Base-by-base conservation (phyloP, 495 filamentous ascomycete species). In the Penicillium dipodomyicola region DNA sequence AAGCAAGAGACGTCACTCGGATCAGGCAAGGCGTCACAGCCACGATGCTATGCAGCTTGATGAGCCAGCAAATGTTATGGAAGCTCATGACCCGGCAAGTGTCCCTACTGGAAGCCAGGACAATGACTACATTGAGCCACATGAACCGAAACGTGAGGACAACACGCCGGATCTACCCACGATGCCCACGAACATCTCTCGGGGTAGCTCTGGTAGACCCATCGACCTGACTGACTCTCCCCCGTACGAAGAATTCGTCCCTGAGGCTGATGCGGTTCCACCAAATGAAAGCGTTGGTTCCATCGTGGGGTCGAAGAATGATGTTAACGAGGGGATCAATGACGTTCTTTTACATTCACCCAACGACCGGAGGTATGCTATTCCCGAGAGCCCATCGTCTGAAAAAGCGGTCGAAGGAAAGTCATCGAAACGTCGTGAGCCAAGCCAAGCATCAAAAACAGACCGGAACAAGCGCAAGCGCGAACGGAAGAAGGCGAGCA, bases 1-100 rank as follows among this genome's bases (percentile, higher is more conserved):
- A 46, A 57, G 49, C 37, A 65, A 67, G 48, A 52, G 29, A 41
- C 29, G 46, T 12, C 17, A 30, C 12, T 49, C 37, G 30, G 20
- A 22, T 33, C 25, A 22, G 14, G 19, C 35, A 12, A 37, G 6
- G 37, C 32, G 19, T 0, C 45, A 19, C 14, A 37, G 19, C 29
- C 30, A 37, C 19, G 32, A 49, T 14, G 12, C 19, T 2, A 2
- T 15, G 17, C 11, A 19, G 30, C 17, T 15, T 49, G 20, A 25
- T 37, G 30, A 49, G 5, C 14, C 8, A 23, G 5, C 30, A 6
- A 2, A n/a, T 5, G 32, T 11, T 8, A 20, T 39, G 47, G 20
- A 49, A 5, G 47, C 19, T 0, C 19, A 7, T 17, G 32, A n/a
- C 19, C 19, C 20, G 4, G 17, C 19, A n/a, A 7, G 7, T 12